Percentiles rank a stretch among this genome's conserved stretches.
Evolutionary conservation across 306 rosid genomes (phyloP).

Genomic region (Cucumis sativus): DNA sequence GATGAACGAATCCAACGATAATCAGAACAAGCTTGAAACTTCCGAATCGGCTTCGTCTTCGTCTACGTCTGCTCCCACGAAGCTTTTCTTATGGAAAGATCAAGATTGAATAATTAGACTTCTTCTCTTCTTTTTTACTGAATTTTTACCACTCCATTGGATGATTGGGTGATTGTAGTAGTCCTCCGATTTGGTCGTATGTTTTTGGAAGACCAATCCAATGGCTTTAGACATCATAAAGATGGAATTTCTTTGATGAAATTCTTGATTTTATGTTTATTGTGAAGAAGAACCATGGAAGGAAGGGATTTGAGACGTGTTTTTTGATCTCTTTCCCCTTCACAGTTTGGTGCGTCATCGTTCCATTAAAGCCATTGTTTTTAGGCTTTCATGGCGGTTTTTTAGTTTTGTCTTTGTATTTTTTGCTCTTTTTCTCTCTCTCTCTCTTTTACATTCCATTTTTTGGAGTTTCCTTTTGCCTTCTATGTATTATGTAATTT

Average conservation of each 20-base stretch:
- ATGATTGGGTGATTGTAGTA: no score
- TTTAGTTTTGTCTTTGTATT: background rate
- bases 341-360: slow-evolving; percentile 4
- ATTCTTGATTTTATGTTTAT: background rate
- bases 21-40: slow-evolving; percentile 20
- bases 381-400: slow-evolving; percentile 31
- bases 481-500: background rate
- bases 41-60: slow-evolving; percentile 25
- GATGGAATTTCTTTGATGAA: background rate
- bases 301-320: slow-evolving; percentile 33
- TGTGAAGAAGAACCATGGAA: background rate
- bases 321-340: slow-evolving; percentile 47
- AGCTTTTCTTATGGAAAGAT: slow-evolving; percentile 37
- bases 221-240: slow-evolving; percentile 11
- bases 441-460: slow-evolving; percentile 25
- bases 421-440: background rate
- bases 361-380: slow-evolving; percentile 36
- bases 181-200: background rate
- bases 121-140: background rate
- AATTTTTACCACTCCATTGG: background rate
- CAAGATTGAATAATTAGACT: slow-evolving; percentile 25
- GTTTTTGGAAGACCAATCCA: slow-evolving; percentile 16
- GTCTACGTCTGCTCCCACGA: slow-evolving; percentile 27
- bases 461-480: background rate
- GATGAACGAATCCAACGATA: slow-evolving; percentile 5